phyloP scores from a whole-genome alignment of 2,329 filamentous ascomycete genomes.

The Paraconiothyrium brasiliense region DNA sequence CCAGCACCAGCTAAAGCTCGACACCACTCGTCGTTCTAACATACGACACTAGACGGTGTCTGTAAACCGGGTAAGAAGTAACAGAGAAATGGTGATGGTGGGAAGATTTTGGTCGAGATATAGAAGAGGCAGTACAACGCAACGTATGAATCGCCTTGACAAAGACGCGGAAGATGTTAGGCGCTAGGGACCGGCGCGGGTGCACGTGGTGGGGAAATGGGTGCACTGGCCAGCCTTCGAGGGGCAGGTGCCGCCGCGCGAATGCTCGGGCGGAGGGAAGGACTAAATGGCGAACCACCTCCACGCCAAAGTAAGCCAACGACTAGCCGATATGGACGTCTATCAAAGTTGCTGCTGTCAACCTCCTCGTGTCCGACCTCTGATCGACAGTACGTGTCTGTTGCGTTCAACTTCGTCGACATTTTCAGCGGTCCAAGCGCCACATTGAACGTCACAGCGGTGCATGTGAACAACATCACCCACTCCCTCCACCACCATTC shows the following conservation, averaged over 20 bases:
- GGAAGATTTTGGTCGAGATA: no score
- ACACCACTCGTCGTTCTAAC: no score
- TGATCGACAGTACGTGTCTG: background rate
- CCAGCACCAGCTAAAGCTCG: no score
- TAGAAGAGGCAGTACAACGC: background rate
- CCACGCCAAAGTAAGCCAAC: constrained; percentile 7
- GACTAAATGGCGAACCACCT: constrained; percentile 14
- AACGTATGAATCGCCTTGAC: background rate
- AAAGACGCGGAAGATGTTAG: background rate
- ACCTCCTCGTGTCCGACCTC: background rate
- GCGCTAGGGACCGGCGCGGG: constrained; percentile 1
- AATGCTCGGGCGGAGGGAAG: constrained; percentile 15
- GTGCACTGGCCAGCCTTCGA: constrained; percentile 9
- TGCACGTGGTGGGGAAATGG: constrained; percentile 13
- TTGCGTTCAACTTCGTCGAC: background rate
- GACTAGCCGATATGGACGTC: constrained; percentile 12
- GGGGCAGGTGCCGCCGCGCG: constrained; percentile 2
- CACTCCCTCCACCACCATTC: background rate
- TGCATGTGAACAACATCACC: constrained; percentile 7
- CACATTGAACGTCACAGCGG: background rate
- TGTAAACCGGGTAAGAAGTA: no score
- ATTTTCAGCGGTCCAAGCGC: constrained; percentile 8
- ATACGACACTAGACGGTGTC: no score
- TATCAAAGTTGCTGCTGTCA: background rate
- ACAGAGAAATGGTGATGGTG: no score